A percentile compares a stretch with the other conserved stretches of the same genome.
These are phyloP conservation scores for Daedalea quercina DNA, from an alignment of 768 basidiomycete species.

Conservation along the genomic window DNA sequence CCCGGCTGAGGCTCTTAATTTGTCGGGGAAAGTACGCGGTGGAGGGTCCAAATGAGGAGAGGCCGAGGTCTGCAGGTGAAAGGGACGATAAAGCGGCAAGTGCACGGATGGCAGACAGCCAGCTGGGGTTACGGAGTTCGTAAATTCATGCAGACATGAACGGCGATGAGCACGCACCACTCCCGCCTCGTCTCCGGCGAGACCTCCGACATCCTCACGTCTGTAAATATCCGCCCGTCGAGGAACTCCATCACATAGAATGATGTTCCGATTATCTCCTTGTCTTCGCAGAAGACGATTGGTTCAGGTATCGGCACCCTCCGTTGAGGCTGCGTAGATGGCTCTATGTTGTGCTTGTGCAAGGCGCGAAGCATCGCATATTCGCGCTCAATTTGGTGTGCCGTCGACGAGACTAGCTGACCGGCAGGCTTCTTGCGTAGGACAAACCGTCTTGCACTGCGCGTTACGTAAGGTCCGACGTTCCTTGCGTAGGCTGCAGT, in stretches of 20 bases:
- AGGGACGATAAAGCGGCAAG: slow-evolving; percentile 66
- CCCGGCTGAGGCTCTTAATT: slow-evolving; percentile 78
- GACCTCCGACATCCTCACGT: slow-evolving; percentile 69
- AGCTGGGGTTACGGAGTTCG: slow-evolving; percentile 35
- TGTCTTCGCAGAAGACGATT: slow-evolving; percentile 77
- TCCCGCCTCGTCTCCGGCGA: slow-evolving; percentile 54
- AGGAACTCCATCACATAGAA: slow-evolving; percentile 98
- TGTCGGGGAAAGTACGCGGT: slow-evolving; percentile 90
- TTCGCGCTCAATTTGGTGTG: slow-evolving; percentile 94
- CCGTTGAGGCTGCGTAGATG: slow-evolving; percentile 40
- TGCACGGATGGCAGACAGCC: slow-evolving; percentile 68
- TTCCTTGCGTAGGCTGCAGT: background rate
- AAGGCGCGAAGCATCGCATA: slow-evolving; percentile 75
- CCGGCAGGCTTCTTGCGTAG: slow-evolving; percentile 93
- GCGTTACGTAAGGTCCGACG: background rate
- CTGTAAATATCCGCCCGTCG: slow-evolving; percentile 90
- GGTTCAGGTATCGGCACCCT: slow-evolving; percentile 83
- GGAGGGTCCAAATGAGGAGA: slow-evolving; percentile 63
- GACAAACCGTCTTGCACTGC: slow-evolving; percentile 58
- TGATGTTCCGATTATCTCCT: slow-evolving; percentile 70
- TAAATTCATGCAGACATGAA: background rate
- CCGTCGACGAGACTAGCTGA: slow-evolving; percentile 79
- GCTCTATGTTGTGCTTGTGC: slow-evolving; percentile 58
- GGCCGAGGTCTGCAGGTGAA: slow-evolving; percentile 56
- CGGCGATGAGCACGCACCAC: slow-evolving; percentile 51